Base-by-base conservation (phyloP, 2,329 filamentous ascomycete species). In the Paecilomyces fulvus region DNA sequence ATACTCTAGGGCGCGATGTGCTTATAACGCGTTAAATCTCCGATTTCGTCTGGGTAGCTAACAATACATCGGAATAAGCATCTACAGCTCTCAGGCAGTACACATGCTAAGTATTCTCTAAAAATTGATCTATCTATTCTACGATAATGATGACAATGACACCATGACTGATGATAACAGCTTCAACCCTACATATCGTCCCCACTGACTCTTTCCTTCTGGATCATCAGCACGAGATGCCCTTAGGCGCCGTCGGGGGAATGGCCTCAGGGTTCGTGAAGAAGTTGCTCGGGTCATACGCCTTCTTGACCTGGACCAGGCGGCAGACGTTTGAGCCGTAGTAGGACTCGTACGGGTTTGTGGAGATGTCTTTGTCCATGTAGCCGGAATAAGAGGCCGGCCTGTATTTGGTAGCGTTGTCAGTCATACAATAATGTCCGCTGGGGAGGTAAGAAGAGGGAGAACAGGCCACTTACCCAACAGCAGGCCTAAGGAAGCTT, bases 341-440 rank as follows among this genome's bases (percentile, higher is more conserved):
- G 49, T 60, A 60, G 14, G 58, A 51, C 20, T 30, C 37, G 20
- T 51, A 50, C n/a, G 58, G 58, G 49, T 60, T 55, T 9, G 50
- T 48, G 30, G 52, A 56, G 25, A 60, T 58, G 31, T 49, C 50
- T 33, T 20, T 25, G 49, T 60, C 58, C 50, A 59, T 55, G 43
- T 60, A 60, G 10, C 58, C 58, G 25, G 58, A 52, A 30, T 60
- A 60, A 20, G 51, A 53, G 55, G 55, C 54, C 21, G 46, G 49
- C 14, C 54, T 58, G 48, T 48, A 1, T 31, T 11, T 31, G 10
- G 21, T n/a, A n/a, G 21, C 33, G 23, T 9, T 9, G 20, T 23
- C 21, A 23, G 25, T 25, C 3, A 23, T 25, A 14, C n/a, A 7
- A 10, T 23, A 28, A 14, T 17, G 9, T 21, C 17, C 1, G 10